These are phyloP conservation scores for Candida methanosorbosa DNA, from an alignment of 805 yeast genomes.

Conservation along the genomic window DNA sequence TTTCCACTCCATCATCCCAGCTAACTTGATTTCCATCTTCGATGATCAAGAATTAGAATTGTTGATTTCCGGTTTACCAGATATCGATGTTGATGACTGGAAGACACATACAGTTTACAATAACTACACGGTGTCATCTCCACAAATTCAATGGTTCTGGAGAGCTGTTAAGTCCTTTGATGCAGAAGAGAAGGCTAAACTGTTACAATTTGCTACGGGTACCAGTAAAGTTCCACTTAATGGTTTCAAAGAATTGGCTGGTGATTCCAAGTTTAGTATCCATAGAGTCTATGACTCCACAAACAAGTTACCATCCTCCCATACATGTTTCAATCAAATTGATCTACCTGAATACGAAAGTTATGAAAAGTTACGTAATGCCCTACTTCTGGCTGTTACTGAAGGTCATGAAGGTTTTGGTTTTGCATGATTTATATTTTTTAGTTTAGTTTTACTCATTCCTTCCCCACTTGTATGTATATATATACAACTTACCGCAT, in stretches of 20 bases:
- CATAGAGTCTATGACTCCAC: conserved; percentile 82
- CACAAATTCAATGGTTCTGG: conserved; percentile 97
- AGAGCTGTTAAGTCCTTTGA: conserved; percentile 93
- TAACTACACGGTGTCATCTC: conserved; percentile 74
- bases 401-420: conserved; percentile 98
- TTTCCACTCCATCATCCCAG: conserved; percentile 83
- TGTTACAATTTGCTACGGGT: conserved; percentile 94
- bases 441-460: neutral
- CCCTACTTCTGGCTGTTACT: conserved; percentile 74
- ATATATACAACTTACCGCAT: no score
- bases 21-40: conserved; percentile 74
- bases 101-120: conserved; percentile 72
- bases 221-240: conserved; percentile 92
- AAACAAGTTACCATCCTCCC: conserved; percentile 89
- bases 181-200: conserved; percentile 86
- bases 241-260: conserved; percentile 86
- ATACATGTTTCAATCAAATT: conserved; percentile 93
- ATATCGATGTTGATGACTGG: conserved; percentile 96
- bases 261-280: conserved; percentile 81
- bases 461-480: neutral
- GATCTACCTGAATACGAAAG: conserved; percentile 89
- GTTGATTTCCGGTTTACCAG: conserved; percentile 90
- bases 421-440: conserved; percentile 38
- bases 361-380: conserved; percentile 76
- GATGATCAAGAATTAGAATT: conserved; percentile 94